Conservation (phyloP, 352 stramenopile genomes). For the Phytophthora pluvialis region DNA sequence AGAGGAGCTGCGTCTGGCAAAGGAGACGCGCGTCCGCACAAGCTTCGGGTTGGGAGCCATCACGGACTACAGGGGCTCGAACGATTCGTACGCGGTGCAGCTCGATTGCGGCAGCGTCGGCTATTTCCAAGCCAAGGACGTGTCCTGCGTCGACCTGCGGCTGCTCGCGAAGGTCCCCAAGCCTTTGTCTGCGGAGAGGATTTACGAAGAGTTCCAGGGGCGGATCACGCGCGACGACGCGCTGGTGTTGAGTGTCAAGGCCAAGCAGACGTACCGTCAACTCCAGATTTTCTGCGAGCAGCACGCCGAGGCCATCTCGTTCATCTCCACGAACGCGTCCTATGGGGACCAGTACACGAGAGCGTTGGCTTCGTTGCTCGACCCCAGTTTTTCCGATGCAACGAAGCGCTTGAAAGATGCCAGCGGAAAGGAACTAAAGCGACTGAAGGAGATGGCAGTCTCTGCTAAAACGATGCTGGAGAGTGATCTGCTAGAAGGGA, state of each 20-base stretch:
- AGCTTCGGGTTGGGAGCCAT: conserved; percentile 35
- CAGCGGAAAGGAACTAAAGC: conserved; percentile 54
- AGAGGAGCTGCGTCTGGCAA: conserved; percentile 36
- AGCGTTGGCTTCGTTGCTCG: conserved; percentile 61
- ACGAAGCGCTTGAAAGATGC: conserved; percentile 57
- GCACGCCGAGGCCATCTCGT: conserved; percentile 75
- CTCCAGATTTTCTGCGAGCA: conserved; percentile 76
- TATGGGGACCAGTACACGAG: conserved; percentile 76
- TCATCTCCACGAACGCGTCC: conserved; percentile 71
- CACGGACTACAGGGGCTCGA: conserved; percentile 23
- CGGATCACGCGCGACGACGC: conserved; percentile 71
- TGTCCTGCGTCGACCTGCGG: conserved; percentile 70
- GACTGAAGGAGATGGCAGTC: conserved; percentile 58
- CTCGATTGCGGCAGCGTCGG: conserved; percentile 41
- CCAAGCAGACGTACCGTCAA: conserved; percentile 55
- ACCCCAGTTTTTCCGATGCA: conserved; percentile 69
- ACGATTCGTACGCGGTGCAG: conserved; percentile 48
- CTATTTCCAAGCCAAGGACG: conserved; percentile 51
- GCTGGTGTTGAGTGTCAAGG: conserved; percentile 52
- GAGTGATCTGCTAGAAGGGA: conserved; percentile 67
- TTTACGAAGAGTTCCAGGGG: conserved; percentile 73
- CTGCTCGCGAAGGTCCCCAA: conserved; percentile 73
- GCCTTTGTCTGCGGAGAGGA: conserved; percentile 66
- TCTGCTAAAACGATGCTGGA: conserved; percentile 68
- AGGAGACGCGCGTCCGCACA: conserved; percentile 35